These are phyloP conservation scores for Fusarium hainanense DNA, from an alignment of 2,329 filamentous ascomycete genomes.

Conservation along the genomic window DNA sequence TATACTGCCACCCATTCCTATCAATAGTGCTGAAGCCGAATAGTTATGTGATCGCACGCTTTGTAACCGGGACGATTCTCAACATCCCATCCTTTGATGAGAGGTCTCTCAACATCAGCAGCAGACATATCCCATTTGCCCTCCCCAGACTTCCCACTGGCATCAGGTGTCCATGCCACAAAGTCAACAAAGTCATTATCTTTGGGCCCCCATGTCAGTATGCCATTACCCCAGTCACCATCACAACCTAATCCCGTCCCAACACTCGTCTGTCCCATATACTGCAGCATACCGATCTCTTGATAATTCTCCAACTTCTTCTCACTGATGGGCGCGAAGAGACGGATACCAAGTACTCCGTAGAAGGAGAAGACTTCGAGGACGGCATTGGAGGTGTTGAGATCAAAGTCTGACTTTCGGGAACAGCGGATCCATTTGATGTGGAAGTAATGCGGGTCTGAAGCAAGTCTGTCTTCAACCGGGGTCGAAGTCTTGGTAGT, in stretches of 20 bases:
- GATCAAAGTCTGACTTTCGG: not conserved
- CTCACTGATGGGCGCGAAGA: not conserved
- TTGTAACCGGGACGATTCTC: not conserved
- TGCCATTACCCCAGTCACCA: not conserved
- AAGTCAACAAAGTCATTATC: not conserved
- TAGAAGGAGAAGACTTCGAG: not conserved
- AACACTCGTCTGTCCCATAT: not conserved
- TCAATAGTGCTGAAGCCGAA: no score
- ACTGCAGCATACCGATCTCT: not conserved
- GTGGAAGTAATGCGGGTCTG: not conserved
- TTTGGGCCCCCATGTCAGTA: not conserved
- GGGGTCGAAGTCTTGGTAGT: not conserved
- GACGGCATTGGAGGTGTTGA: not conserved
- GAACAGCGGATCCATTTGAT: not conserved
- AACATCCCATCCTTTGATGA: not conserved
- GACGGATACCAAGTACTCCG: not conserved
- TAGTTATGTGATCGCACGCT: not conserved
- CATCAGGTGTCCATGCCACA: not conserved
- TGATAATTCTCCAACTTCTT: not conserved
- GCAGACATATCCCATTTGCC: not conserved
- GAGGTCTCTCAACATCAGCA: not conserved
- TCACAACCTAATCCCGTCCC: not conserved
- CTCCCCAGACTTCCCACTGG: fast-evolving
- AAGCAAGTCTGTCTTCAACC: not conserved
- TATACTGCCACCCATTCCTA: no score